Base-by-base conservation (phyloP, 352 stramenopile species). In the Phytophthora pluvialis region DNA sequence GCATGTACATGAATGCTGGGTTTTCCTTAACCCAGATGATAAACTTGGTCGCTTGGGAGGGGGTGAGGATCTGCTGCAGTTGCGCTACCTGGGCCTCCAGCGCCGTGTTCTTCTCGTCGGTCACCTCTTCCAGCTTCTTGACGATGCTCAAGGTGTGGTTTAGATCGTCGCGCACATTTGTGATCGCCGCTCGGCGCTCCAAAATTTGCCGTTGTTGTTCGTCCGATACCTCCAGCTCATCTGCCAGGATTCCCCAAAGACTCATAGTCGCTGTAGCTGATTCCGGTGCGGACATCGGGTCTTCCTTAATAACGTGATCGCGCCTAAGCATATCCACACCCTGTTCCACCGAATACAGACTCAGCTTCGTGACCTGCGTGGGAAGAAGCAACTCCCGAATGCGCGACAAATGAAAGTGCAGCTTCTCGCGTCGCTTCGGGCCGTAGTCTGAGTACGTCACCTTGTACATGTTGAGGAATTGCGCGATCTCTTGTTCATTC, bases 21-120 rank as follows among this genome's bases (percentile, higher is more conserved):
- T 93, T 93, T 42, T 93, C 81, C 56, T 93, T 93, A 13, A 93
- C 85, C 85, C 85, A 93, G 54, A 93, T 88, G 75, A 93, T 93
- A 72, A 93, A 93, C 64, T 87, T 91, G 61, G 85, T 91, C 25
- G 83, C 80, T 55, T 93, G 85, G 40, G 83, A 86, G 8, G 85
- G 82, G 12, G 82, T 93, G 15, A 93, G 70, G 46, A 93, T 91
- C 38, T 83, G 73, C 60, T 93, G 85, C 4, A 93, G 63, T 55
- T 88, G 61, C 16, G 78, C 75, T 15, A 93, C 82, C 59, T 91
- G 80, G 33, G 81, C 68, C 60, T 91, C 82, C 16, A 93, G 78
- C 47, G 82, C 80, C 35, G 78, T 88, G 67, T 93, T 93, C 65
- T 93, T 93, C 58, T 90, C 74, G 40, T 91, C 74, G 8, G 80